Evolutionary conservation across 208 protist species (phyloP).

Genomic region (Trypanosoma boissoni): DNA sequence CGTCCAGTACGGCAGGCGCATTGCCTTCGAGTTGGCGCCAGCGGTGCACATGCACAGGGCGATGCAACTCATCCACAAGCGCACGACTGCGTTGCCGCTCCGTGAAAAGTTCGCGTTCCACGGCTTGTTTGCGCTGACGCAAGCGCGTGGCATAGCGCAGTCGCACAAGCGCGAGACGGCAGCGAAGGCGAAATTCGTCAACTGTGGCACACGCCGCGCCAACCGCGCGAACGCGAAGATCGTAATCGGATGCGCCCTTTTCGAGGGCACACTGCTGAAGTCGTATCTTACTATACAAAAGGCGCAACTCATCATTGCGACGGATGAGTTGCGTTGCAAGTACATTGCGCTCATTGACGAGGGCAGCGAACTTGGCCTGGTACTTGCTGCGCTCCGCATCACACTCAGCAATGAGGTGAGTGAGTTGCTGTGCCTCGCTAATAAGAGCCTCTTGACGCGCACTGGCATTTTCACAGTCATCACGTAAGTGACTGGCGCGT

Average conservation of each 20-base stretch:
- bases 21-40: conserved; percentile 97
- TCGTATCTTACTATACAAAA: conserved; percentile 97
- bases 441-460: conserved; percentile 58
- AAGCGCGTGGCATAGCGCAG: conserved; percentile 87
- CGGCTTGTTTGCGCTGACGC: conserved; percentile 77
- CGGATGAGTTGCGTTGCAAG: conserved; percentile 96
- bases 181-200: conserved; percentile 89
- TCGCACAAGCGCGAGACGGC: conserved; percentile 75
- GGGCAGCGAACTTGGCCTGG: conserved; percentile 86
- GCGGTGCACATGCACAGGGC: conserved; percentile 97
- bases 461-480: conserved; percentile 55
- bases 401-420: conserved; percentile 94
- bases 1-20: conserved; percentile 93
- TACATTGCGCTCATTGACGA: conserved; percentile 96
- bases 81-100: conserved; percentile 91
- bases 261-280: conserved; percentile 93
- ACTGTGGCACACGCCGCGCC: conserved; percentile 85
- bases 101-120: conserved; percentile 91
- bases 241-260: conserved; percentile 95
- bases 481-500: conserved; percentile 63
- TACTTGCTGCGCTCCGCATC: conserved; percentile 90
- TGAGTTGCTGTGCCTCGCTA: conserved; percentile 89
- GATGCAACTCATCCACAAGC: conserved; percentile 96
- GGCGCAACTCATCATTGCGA: conserved; percentile 96
- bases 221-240: conserved; percentile 86